phyloP scores from a whole-genome alignment of 805 yeast genomes.

The Kurtzmaniella cleridarum region DNA sequence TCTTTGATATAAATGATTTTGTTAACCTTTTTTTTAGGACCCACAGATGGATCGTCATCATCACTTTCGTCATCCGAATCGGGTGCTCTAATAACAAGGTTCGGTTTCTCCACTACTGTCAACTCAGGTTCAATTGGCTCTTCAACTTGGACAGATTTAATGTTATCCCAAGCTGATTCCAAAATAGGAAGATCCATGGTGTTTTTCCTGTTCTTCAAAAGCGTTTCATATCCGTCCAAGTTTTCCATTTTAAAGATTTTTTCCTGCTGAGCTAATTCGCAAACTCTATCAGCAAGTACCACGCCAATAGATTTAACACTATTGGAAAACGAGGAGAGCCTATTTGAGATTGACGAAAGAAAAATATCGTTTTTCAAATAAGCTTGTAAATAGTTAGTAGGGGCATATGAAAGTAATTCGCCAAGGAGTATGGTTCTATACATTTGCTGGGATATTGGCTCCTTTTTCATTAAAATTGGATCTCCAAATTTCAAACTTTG shows the following conservation, averaged over 20 bases:
- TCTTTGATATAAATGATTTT: slow-evolving; percentile 72
- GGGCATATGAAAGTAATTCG: slow-evolving; percentile 21
- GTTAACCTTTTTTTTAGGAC: slow-evolving; percentile 27
- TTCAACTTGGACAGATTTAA: slow-evolving; percentile 11
- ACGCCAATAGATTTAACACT: slow-evolving; percentile 50
- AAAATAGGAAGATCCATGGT: background rate
- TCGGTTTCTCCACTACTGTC: slow-evolving; percentile 14
- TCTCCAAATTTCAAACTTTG: slow-evolving; percentile 18
- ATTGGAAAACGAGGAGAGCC: slow-evolving; percentile 46
- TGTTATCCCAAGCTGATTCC: slow-evolving; percentile 16
- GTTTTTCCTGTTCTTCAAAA: slow-evolving; percentile 12
- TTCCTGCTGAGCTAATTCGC: slow-evolving; percentile 23
- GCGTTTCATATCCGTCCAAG: slow-evolving; percentile 19
- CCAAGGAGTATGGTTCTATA: slow-evolving; percentile 44
- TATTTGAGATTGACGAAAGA: slow-evolving; percentile 45
- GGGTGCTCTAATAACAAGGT: slow-evolving; percentile 19
- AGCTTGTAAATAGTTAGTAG: slow-evolving; percentile 14
- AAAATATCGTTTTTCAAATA: slow-evolving; percentile 36
- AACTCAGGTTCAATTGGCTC: slow-evolving; percentile 17
- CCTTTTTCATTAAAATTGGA: slow-evolving; percentile 27
- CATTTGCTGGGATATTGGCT: slow-evolving; percentile 41
- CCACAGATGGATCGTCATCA: slow-evolving; percentile 46
- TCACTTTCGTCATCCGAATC: slow-evolving; percentile 25
- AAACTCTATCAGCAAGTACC: slow-evolving; percentile 48
- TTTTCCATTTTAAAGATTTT: slow-evolving; percentile 29